Percentiles rank a stretch among this genome's conserved stretches.
Conservation (phyloP, 2,329 filamentous ascomycete genomes). For the Aspergillus luchuensis region DNA sequence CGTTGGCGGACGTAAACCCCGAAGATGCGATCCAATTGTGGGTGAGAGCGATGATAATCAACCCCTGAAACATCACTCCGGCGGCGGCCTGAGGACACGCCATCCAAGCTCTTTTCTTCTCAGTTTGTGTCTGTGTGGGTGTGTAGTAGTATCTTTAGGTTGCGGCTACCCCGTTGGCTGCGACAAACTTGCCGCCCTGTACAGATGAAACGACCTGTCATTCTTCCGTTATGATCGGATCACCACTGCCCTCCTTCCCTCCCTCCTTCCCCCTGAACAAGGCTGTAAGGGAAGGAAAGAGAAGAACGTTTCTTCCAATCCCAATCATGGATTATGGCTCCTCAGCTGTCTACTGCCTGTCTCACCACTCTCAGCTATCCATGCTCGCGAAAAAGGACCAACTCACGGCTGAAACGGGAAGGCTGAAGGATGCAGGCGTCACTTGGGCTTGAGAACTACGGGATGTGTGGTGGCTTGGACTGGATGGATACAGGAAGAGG, state of each 20-base stretch:
- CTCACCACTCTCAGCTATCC: slow-evolving; percentile 12
- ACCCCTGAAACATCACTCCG: slow-evolving; percentile 14
- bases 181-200: slow-evolving; percentile 1
- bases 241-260: too few species aligned
- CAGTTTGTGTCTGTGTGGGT: not conserved
- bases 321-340: not conserved
- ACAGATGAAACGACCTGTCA: slow-evolving; percentile 26
- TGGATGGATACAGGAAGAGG: not conserved
- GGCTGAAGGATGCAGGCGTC: slow-evolving; percentile 1
- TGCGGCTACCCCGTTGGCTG: slow-evolving; percentile 3
- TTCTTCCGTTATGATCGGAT: slow-evolving; percentile 2
- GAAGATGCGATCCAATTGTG: slow-evolving; percentile 3
- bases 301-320: not conserved
- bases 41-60: slow-evolving; percentile 1
- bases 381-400: slow-evolving; percentile 1
- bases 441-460: not conserved
- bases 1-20: slow-evolving; percentile 12
- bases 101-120: not conserved
- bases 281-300: slow-evolving; percentile 17
- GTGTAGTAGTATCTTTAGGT: slow-evolving; percentile 1
- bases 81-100: not conserved
- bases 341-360: slow-evolving; percentile 7
- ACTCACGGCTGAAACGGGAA: not conserved
- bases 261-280: slow-evolving; percentile 12
- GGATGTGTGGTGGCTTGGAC: not conserved